These are phyloP conservation scores for Rosa persica DNA, from an alignment of 306 rosid species.

Conservation along the genomic window DNA sequence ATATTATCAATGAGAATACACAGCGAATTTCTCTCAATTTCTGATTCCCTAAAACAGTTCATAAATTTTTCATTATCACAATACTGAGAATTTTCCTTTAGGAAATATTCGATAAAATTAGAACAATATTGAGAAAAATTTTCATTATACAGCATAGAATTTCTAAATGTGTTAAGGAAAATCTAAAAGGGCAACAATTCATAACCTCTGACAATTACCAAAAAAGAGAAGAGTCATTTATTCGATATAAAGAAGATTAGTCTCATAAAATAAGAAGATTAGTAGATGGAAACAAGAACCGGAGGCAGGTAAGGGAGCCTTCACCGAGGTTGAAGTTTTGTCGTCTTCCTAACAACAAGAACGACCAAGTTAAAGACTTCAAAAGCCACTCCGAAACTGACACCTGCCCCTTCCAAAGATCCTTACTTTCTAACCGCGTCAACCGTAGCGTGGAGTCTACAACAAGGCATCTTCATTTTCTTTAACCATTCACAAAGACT, in stretches of 20 bases:
- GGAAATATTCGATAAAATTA: too few species aligned
- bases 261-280: background rate
- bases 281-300: background rate
- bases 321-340: background rate
- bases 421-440: background rate
- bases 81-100: too few species aligned
- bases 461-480: background rate
- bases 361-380: background rate
- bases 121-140: too few species aligned
- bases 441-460: constrained; percentile 17
- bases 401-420: background rate
- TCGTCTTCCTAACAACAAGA: background rate
- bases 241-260: background rate
- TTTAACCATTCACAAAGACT: background rate
- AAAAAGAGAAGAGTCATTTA: too few species aligned
- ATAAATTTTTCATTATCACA: too few species aligned
- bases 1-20: too few species aligned
- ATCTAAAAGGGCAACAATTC: too few species aligned
- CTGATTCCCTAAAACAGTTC: too few species aligned
- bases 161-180: too few species aligned
- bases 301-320: background rate
- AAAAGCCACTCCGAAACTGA: background rate
- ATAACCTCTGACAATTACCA: too few species aligned
- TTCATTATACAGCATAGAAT: too few species aligned
- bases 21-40: too few species aligned